Conservation (phyloP, 208 protist species). For the Naegleria lovaniensis region DNA sequence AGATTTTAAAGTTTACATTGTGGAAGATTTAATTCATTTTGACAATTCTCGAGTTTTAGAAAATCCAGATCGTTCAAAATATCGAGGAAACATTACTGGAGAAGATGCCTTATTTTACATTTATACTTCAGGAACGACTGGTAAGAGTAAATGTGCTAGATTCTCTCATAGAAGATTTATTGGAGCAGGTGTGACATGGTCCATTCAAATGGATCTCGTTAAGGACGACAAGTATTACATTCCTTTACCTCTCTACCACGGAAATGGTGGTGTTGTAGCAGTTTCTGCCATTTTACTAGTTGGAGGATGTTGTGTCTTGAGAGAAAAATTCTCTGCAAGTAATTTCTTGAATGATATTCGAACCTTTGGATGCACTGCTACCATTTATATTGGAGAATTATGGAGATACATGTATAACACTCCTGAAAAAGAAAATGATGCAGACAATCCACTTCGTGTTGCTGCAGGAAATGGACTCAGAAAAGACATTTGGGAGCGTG, state of each 20-base stretch:
- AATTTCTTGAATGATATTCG: conserved; percentile 58
- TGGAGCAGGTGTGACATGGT: conserved; percentile 7
- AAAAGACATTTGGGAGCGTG: conserved; percentile 67
- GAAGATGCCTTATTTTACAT: conserved; percentile 48
- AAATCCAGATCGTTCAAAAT: background rate
- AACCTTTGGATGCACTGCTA: conserved; percentile 59
- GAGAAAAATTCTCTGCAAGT: conserved; percentile 59
- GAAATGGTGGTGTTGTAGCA: conserved; percentile 55
- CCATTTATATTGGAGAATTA: conserved; percentile 83
- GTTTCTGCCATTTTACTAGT: conserved; percentile 23
- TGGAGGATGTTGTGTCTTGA: conserved; percentile 52
- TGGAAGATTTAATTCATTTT: background rate
- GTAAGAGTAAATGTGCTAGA: conserved; percentile 65
- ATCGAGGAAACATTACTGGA: background rate
- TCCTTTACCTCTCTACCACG: conserved; percentile 71
- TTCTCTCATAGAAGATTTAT: conserved; percentile 58
- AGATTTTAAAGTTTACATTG: conserved; percentile 22
- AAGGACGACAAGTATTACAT: conserved; percentile 60
- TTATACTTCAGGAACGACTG: conserved; percentile 76
- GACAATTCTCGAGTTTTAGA: background rate
- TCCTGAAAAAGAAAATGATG: conserved; percentile 32
- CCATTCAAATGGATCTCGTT: conserved; percentile 22
- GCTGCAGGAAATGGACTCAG: conserved; percentile 77
- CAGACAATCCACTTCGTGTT: conserved; percentile 55
- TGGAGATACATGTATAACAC: conserved; percentile 56